These are phyloP conservation scores for Posidonia australis DNA, from an alignment of 106 monocot species.

Conservation along the genomic window DNA sequence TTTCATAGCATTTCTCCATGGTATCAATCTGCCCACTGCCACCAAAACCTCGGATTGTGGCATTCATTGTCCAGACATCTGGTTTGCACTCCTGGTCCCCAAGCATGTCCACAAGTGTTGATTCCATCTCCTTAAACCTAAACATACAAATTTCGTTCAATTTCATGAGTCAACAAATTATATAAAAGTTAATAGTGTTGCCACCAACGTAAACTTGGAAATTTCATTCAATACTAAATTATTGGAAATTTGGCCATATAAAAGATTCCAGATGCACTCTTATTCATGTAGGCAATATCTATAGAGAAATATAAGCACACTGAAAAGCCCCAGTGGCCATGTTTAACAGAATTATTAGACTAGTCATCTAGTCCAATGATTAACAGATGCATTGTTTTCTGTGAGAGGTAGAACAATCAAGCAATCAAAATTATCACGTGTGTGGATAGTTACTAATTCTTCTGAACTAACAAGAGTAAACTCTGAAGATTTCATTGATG, in stretches of 20 bases:
- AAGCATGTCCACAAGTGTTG: conserved; percentile 69
- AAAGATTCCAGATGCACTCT: no score
- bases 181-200: not conserved
- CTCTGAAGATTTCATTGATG: not conserved
- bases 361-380: not conserved
- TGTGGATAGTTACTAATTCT: not conserved
- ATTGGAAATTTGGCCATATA: not conserved
- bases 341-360: not conserved
- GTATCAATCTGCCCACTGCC: conserved; percentile 84
- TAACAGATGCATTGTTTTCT: no score
- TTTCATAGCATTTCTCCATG: conserved; percentile 95
- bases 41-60: conserved; percentile 89
- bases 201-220: not conserved
- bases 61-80: conserved; percentile 98
- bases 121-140: conserved; percentile 91
- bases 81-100: conserved; percentile 53
- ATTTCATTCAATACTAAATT: not conserved
- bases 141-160: not conserved
- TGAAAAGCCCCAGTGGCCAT: no score
- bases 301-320: no score
- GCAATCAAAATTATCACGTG: not conserved
- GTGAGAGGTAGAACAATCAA: no score
- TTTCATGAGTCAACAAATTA: not conserved
- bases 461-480: conserved; percentile 2
- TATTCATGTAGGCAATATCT: not conserved